Percentiles rank a stretch among this genome's conserved stretches.
Conservation (phyloP, 1,139 yeast genomes). For the Taphrina confusa region DNA sequence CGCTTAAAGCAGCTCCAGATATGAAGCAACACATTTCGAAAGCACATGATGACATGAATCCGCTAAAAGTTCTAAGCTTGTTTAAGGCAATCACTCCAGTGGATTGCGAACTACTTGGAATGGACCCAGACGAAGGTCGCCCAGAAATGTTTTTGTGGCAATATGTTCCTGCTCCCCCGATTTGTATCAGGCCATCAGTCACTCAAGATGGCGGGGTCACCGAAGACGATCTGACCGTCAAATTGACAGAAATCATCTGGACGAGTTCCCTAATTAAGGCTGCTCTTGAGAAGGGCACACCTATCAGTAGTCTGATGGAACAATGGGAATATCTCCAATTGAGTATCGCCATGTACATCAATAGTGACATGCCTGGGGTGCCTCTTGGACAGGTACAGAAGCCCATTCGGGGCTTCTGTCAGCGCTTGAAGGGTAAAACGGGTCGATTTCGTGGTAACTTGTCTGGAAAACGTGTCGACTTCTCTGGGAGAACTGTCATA, state of each 20-base stretch:
- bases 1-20: conserved; percentile 81
- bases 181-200: conserved; percentile 96
- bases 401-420: conserved; percentile 95
- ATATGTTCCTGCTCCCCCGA: conserved; percentile 97
- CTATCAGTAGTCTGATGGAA: conserved; percentile 90
- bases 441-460: conserved; percentile 98
- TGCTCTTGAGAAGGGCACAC: conserved; percentile 91
- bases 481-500: conserved; percentile 96
- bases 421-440: conserved; percentile 95
- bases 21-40: conserved; percentile 81
- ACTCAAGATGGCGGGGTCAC: conserved; percentile 92
- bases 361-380: conserved; percentile 71
- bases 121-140: conserved; percentile 86
- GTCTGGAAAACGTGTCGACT: conserved; percentile 98
- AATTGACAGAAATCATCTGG: conserved; percentile 94
- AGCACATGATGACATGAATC: conserved; percentile 92
- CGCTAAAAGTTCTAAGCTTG: conserved; percentile 80
- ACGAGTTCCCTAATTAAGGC: conserved; percentile 89
- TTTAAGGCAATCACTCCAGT: conserved; percentile 81
- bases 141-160: conserved; percentile 98
- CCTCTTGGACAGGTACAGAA: conserved; percentile 49
- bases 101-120: conserved; percentile 90
- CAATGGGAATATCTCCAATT: conserved; percentile 97
- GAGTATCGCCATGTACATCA: conserved; percentile 95
- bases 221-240: conserved; percentile 96